phyloP scores from a whole-genome alignment of 2,329 filamentous ascomycete genomes.

The Fusarium citri region DNA sequence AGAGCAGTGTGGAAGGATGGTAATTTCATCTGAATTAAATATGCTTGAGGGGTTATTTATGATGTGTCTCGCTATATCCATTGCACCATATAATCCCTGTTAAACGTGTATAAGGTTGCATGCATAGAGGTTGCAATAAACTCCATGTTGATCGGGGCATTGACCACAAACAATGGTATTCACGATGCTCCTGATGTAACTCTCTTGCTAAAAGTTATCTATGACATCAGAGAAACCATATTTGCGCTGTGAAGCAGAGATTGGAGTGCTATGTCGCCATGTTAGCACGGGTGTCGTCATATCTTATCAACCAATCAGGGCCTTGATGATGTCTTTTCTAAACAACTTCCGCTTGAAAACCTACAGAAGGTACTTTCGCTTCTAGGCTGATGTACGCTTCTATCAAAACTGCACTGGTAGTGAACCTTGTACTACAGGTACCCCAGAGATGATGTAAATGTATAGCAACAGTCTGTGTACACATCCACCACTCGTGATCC shows the following conservation, averaged over 20 bases:
- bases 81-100: conserved; percentile 33
- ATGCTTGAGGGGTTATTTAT: background rate
- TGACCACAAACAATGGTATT: background rate
- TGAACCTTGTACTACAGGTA: background rate
- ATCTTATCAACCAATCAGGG: background rate
- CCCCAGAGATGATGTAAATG: background rate
- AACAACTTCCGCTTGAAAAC: background rate
- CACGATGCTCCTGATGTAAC: background rate
- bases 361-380: background rate
- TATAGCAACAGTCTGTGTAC: background rate
- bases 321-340: background rate
- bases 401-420: background rate
- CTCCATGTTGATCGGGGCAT: background rate
- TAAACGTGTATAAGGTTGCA: background rate
- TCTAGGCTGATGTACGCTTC: background rate
- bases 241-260: background rate
- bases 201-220: fast-evolving
- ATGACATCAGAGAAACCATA: conserved; percentile 15
- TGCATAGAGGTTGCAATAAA: background rate
- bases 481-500: too few species aligned
- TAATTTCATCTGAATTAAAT: background rate
- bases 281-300: conserved; percentile 29
- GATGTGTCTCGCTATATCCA: background rate
- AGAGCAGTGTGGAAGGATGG: fast-evolving
- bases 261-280: conserved; percentile 25